These are phyloP conservation scores for Trichoderma orchidacearum DNA, from an alignment of 495 filamentous ascomycete genomes.

Conservation along the genomic window DNA sequence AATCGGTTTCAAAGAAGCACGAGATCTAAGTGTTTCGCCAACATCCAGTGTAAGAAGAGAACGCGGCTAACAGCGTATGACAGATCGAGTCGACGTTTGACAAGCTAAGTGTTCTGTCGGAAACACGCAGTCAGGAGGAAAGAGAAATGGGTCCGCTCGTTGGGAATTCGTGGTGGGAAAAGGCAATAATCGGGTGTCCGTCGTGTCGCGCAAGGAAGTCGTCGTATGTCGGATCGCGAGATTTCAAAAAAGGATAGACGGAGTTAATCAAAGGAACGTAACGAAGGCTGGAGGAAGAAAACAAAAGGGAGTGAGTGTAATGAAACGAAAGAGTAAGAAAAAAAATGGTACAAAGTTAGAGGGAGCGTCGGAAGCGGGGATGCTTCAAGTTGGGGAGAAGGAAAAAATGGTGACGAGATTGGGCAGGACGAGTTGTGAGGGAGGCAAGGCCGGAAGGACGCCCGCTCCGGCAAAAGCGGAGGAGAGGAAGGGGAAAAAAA, in stretches of 20 bases:
- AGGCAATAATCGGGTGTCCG: not conserved
- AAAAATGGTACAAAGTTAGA: not conserved
- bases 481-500: not conserved
- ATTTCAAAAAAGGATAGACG: not conserved
- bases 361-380: not conserved
- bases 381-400: not conserved
- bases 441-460: not conserved
- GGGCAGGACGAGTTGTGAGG: not conserved
- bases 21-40: not conserved
- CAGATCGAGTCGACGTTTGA: not conserved
- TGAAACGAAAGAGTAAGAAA: not conserved
- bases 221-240: not conserved
- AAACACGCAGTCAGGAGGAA: not conserved
- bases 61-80: not conserved
- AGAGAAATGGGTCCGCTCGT: not conserved
- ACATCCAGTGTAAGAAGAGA: not conserved
- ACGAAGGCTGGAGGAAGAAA: not conserved
- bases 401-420: not conserved
- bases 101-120: not conserved
- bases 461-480: conserved; percentile 1
- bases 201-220: not conserved
- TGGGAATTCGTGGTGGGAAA: not conserved
- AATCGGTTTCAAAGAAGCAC: not conserved
- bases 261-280: not conserved
- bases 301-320: not conserved